Evolutionary conservation across 78 protist species (phyloP).

Genomic region (Corallochytrium limacisporum): DNA sequence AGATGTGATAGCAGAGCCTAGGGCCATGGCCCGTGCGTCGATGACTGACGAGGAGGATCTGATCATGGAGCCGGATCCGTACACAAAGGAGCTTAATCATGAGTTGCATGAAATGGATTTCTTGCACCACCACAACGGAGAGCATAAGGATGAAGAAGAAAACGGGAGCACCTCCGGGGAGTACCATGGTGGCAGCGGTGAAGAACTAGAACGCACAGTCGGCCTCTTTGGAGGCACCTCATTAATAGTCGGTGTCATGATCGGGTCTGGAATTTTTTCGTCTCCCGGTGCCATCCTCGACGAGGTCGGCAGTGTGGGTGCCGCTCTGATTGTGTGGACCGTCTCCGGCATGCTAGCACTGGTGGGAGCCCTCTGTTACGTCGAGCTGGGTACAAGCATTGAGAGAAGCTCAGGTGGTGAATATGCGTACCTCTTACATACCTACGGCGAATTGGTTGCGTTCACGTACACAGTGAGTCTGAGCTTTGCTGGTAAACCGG

Average conservation of each 20-base stretch:
- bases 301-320: not conserved
- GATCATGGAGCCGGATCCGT: no score
- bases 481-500: not conserved
- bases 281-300: not conserved
- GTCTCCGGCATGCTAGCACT: constrained; percentile 10
- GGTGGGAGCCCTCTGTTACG: constrained; percentile 14
- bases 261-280: constrained; percentile 19
- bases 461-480: constrained; percentile 18
- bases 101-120: no score
- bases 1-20: no score
- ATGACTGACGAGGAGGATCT: no score
- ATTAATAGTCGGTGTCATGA: constrained; percentile 16
- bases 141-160: no score
- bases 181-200: no score
- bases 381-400: constrained; percentile 13
- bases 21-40: no score
- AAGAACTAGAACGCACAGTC: not conserved
- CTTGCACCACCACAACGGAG: no score
- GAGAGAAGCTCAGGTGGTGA: constrained; percentile 11
- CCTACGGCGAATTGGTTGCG: not conserved
- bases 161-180: no score
- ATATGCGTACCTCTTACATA: not conserved
- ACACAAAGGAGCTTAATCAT: no score
- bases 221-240: constrained; percentile 2
- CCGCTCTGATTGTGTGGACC: constrained; percentile 4